Evolutionary conservation across 164 flowering plant genomes (phyloP).

Genomic region (Annona cherimola): DNA sequence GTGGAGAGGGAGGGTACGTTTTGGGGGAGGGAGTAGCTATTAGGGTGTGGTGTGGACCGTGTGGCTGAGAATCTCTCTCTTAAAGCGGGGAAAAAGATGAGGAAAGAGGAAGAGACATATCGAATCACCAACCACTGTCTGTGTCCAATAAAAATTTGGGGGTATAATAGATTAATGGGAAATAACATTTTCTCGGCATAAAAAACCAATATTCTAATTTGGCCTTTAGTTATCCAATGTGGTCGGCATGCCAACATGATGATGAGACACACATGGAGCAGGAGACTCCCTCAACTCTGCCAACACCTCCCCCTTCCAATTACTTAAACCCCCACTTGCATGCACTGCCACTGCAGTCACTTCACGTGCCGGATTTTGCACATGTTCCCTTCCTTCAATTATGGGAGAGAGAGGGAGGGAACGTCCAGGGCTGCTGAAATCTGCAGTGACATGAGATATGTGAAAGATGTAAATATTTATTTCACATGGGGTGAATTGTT

Average conservation of each 20-base stretch:
- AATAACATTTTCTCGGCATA: not conserved
- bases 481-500: too few species aligned
- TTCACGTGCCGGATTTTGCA: too few species aligned
- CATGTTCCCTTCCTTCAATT: too few species aligned
- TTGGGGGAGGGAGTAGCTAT: too few species aligned
- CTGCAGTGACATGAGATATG: not conserved
- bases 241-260: not conserved
- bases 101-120: not conserved
- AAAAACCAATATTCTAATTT: too few species aligned
- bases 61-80: not conserved
- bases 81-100: not conserved
- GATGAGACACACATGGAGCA: too few species aligned
- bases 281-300: not conserved
- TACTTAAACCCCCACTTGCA: not conserved
- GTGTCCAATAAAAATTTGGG: not conserved
- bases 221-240: not conserved
- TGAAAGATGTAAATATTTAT: too few species aligned
- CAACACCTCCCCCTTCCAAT: not conserved
- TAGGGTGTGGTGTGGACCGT: too few species aligned
- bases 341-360: not conserved
- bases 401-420: too few species aligned
- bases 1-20: too few species aligned
- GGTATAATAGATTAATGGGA: too few species aligned
- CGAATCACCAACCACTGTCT: not conserved
- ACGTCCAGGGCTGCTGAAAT: not conserved